Percentiles rank a stretch among this genome's conserved stretches.
Conservation (phyloP, 345 rosid species). For the Brassica rapa region DNA sequence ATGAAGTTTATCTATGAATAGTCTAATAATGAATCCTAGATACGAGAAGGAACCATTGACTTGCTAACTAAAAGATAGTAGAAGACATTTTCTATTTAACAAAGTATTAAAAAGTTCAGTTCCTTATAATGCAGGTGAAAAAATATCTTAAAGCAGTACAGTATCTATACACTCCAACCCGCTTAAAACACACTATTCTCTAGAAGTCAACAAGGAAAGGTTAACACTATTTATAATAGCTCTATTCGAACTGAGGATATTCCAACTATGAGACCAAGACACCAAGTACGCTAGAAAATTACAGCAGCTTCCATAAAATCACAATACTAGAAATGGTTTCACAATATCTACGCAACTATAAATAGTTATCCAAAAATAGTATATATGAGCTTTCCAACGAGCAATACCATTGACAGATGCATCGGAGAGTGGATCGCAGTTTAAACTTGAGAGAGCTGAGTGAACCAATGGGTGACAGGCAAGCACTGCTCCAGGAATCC, state of each 20-base stretch:
- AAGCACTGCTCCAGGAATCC: slow-evolving; percentile 82
- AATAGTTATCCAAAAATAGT: background rate
- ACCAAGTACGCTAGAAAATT: background rate
- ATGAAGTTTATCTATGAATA: slow-evolving; percentile 2
- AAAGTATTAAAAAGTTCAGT: background rate
- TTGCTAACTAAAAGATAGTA: slow-evolving; percentile 7
- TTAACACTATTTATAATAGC: slow-evolving; percentile 1
- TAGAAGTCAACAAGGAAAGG: slow-evolving; percentile 5
- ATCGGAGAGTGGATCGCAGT: slow-evolving; percentile 83
- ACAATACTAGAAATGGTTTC: slow-evolving; percentile 11
- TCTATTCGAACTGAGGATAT: slow-evolving; percentile 16
- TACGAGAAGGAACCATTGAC: slow-evolving; percentile 9
- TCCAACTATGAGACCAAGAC: slow-evolving; percentile 2
- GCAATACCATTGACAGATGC: slow-evolving; percentile 95
- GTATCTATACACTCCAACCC: background rate
- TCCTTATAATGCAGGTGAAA: slow-evolving; percentile 13
- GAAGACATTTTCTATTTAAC: background rate
- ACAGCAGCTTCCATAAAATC: background rate
- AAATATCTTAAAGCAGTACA: slow-evolving; percentile 7
- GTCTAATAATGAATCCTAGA: slow-evolving; percentile 7
- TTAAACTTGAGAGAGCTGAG: slow-evolving; percentile 90
- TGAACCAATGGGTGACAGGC: slow-evolving; percentile 87
- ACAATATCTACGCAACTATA: slow-evolving; percentile 2
- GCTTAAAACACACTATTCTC: slow-evolving; percentile 11
- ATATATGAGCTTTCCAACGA: slow-evolving; percentile 18